Evolutionary conservation across 139 green algal genomes (phyloP), one percentile per base, ranked within the genome.

Genomic region (Volvox reticuliferus): DNA sequence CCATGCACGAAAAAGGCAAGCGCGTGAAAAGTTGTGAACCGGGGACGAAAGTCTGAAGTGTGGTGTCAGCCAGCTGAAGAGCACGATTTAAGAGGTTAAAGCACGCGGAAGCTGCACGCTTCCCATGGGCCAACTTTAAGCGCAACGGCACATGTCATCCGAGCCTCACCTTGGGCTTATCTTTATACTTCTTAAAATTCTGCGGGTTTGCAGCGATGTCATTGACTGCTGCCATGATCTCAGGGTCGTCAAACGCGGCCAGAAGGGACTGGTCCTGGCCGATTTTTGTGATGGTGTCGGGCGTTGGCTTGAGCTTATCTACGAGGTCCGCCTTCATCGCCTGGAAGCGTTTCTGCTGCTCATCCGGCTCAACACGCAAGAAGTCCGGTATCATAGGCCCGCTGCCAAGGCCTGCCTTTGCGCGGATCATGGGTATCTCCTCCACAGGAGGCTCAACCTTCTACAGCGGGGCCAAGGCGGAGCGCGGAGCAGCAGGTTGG

Each of bases 151-250:
- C 44, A 55, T 9, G 44, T 55, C 44, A 14, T 55, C 44, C 44
- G 9, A 55, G 44, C 9, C 65, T 12, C 65, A 73, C 65, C 65
- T 73, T 73, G 65, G 32, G 2, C 24, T 96, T 97, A 75, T 92
- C 82, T 33, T 91, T 89, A 76, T 97, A 96, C 83, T 95, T 96
- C n/a, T 94, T 91, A 12, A 97, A 84, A 26, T 86, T 92, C 33
- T 55, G 61, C 17, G 95, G 94, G 68, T 96, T 91, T n/a, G 91
- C 68, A 19, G 93, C 93, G 24, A 97, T 87, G 35, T 97, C 94
- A 2, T 91, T 89, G 1, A 97, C 91, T 0, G 93, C 93, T 32
- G 93, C 93, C 88, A 93, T 93, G 13, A 95, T 73, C 73, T 92
- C 91, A 9, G 89, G 90, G 67, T 95, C 93, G 37, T 94, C 87